Base-by-base conservation (phyloP, 2,329 filamentous ascomycete genomes). In the Hypoxylon sp. region DNA sequence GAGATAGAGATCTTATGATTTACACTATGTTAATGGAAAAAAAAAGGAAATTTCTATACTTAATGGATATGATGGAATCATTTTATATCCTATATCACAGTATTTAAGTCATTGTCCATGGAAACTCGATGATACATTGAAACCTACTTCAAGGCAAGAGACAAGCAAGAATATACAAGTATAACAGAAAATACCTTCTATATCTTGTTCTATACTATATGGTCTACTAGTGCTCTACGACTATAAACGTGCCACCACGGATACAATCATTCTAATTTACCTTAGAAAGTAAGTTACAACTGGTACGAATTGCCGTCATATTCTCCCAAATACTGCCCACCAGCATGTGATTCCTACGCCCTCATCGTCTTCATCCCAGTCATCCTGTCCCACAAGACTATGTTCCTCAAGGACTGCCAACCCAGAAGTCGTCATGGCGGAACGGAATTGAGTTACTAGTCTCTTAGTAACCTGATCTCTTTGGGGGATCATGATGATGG, bases 401-500 rank as follows among this genome's bases (percentile, higher is more conserved):
- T 85, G 86, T 68, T 90, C 83, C 15, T 86, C 79, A 1, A 89
- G 64, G 70, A 78, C 73, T 81, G 76, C 27, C 77, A 85, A 67
- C 3, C 77, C 74, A 29, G 62, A 68, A 10, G 72, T 83, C 13
- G 71, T 68, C 85, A 97, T 88, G 20, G 81, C 78, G 7, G 78
- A 72, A 37, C 82, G 82, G 64, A 97, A 88, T 10, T 84, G 79
- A 4, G 79, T 73, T 9, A 88, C 80, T 58, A 97, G 86, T 6
- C 74, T 74, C 33, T 81, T 76, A 1, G 85, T 85, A 60, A 88
- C 89, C 7, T 82, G 81, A 60, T 93, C 89, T 31, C 95, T 82
- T 50, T 92, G 79, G 0, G 94, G 94, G 38, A 96, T 85, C 77
- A 96, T 94, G 40, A 95, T 78, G 9, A 97, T 80, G 1, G 89